Evolutionary conservation across 768 basidiomycete genomes (phyloP).

Genomic region (Hemileccinum rubropunctum): DNA sequence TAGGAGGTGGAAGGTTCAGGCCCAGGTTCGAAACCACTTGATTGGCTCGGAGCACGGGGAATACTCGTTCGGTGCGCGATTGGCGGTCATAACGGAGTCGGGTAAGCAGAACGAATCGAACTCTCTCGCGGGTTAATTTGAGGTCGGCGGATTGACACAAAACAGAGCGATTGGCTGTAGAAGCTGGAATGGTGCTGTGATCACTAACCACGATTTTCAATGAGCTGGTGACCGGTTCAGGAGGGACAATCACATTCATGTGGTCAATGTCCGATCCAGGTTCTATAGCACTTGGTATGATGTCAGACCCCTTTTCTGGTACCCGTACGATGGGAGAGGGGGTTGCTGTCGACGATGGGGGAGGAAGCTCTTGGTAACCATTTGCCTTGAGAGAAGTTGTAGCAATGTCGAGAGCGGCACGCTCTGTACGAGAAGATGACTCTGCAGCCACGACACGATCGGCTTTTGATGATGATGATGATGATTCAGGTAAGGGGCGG

Average conservation of each 20-base stretch:
- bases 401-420: slow-evolving; percentile 9
- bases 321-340: slow-evolving; percentile 11
- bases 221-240: slow-evolving; percentile 12
- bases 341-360: slow-evolving; percentile 12
- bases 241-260: slow-evolving; percentile 6
- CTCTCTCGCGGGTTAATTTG: slow-evolving; percentile 54
- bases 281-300: slow-evolving; percentile 9
- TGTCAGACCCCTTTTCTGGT: slow-evolving; percentile 15
- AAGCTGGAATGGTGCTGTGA: slow-evolving; percentile 16
- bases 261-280: slow-evolving; percentile 4
- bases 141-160: slow-evolving; percentile 15
- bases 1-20: slow-evolving; percentile 22
- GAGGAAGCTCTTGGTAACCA: slow-evolving; percentile 6
- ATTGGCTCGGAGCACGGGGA: slow-evolving; percentile 64
- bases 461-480: slow-evolving; percentile 4
- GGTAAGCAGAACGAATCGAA: slow-evolving; percentile 61
- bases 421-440: slow-evolving; percentile 6
- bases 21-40: slow-evolving; percentile 39
- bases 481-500: slow-evolving; percentile 5
- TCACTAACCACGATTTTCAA: slow-evolving; percentile 30
- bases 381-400: slow-evolving; percentile 5
- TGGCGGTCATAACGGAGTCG: slow-evolving; percentile 59
- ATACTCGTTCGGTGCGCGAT: slow-evolving; percentile 58
- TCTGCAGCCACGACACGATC: slow-evolving; percentile 3
- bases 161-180: slow-evolving; percentile 5